Evolutionary conservation across 23 red algal species (phyloP), one percentile per base, ranked within the genome.

Genomic region (Gracilaria vermiculophylla): DNA sequence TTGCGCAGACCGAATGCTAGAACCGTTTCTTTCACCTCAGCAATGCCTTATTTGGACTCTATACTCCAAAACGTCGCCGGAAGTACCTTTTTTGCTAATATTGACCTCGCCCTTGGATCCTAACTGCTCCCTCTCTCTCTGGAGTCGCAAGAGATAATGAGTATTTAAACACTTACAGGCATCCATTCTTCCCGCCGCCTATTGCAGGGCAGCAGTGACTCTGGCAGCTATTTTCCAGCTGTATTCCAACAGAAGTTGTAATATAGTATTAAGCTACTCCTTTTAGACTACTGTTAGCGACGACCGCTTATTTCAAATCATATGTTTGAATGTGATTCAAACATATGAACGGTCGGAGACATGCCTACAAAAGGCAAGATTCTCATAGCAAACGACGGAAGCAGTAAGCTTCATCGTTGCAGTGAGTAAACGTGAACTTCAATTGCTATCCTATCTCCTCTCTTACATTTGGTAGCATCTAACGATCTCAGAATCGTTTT

Each of bases 211-310:
- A 21, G 50, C 27, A 81, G 12, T 25, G 76, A 83, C 78, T 83
- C 52, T 61, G 78, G 53, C 13, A 83, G 69, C 54, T 55, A 83
- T 32, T 83, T 83, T 19, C 78, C 69, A 65, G 13, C 56, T 62
- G 78, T 83, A 17, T 14, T 48, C 0, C 0, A 10, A 11, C 42
- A 61, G 11, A 41, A 0, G 37, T 83, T 83, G n/a, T n/a, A n/a
- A n/a, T n/a, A n/a, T n/a, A n/a, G n/a, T n/a, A n/a, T n/a, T n/a
- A n/a, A n/a, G n/a, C n/a, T n/a, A n/a, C n/a, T n/a, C n/a, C n/a
- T n/a, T n/a, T n/a, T n/a, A n/a, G n/a, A n/a, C n/a, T n/a, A n/a
- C n/a, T n/a, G n/a, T n/a, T n/a, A n/a, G n/a, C n/a, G n/a, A n/a
- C n/a, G n/a, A 47, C 43, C 43, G 43, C 43, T 47, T 47, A 8